These are phyloP conservation scores for Cystobasidium slooffiae DNA, from an alignment of 1,284 basidiomycete species.

Conservation along the genomic window DNA sequence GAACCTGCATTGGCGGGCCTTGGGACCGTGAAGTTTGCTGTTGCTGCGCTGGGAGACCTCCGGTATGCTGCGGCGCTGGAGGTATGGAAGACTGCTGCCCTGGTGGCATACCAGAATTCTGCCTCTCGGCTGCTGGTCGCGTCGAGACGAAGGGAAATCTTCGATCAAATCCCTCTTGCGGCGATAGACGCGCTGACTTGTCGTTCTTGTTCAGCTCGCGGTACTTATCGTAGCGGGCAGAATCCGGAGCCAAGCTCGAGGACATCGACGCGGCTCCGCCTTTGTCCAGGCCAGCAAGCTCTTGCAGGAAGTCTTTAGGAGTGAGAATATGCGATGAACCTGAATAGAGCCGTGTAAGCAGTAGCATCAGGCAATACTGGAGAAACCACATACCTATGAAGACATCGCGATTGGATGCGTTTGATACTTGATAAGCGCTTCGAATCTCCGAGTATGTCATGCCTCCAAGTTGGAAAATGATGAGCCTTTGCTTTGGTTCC, in stretches of 20 bases:
- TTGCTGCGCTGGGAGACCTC: conserved; percentile 22
- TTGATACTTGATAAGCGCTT: conserved; percentile 74
- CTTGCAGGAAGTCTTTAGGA: conserved; percentile 81
- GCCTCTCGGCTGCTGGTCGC: conserved; percentile 21
- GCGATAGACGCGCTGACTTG: conserved; percentile 22
- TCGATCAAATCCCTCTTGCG: conserved; percentile 40
- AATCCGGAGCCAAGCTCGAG: conserved; percentile 30
- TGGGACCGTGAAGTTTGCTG: neutral
- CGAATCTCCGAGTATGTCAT: conserved; percentile 96
- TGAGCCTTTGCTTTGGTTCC: conserved; percentile 69
- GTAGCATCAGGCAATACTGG: neutral
- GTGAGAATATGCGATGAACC: conserved; percentile 89
- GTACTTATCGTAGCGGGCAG: conserved; percentile 41
- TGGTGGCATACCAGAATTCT: neutral
- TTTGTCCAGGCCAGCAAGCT: conserved; percentile 79
- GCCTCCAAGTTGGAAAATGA: conserved; percentile 93
- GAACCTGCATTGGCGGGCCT: conserved; percentile 1
- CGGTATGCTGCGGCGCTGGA: neutral
- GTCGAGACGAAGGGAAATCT: conserved; percentile 37
- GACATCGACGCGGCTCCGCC: conserved; percentile 40
- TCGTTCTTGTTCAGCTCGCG: conserved; percentile 35
- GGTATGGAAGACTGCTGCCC: neutral
- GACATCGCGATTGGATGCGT: conserved; percentile 78
- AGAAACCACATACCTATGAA: conserved; percentile 70
- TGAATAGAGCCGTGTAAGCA: conserved; percentile 55